These are phyloP conservation scores for Dothidotthia symphoricarpi DNA, from an alignment of 2,329 filamentous ascomycete species.

Conservation along the genomic window DNA sequence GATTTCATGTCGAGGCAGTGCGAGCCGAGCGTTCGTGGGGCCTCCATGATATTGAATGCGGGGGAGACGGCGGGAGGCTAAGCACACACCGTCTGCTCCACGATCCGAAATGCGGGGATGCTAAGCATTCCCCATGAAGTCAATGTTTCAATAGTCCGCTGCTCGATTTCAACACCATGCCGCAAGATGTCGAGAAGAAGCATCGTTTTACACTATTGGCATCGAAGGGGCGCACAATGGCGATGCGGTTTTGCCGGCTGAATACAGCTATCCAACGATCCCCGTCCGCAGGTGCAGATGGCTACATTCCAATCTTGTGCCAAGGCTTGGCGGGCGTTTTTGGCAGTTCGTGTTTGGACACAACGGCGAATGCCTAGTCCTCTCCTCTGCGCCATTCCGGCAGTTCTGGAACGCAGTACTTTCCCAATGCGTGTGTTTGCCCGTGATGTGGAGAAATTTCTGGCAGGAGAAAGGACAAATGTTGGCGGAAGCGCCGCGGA, in stretches of 20 bases:
- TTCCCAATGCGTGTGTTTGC: conserved; percentile 34
- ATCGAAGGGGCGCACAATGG: conserved; percentile 5
- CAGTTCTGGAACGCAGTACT: conserved; percentile 36
- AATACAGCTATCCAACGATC: conserved; percentile 4
- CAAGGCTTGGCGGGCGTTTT: conserved; percentile 42
- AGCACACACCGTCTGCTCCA: too few relatives aligned
- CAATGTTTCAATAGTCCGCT: too few relatives aligned
- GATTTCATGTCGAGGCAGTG: too few relatives aligned
- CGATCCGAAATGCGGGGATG: too few relatives aligned
- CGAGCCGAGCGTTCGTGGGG: too few relatives aligned
- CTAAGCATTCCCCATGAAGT: too few relatives aligned
- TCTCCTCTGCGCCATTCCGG: conserved; percentile 24
- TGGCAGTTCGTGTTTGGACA: conserved; percentile 22
- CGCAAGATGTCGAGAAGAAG: too few relatives aligned
- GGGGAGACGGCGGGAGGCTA: too few relatives aligned
- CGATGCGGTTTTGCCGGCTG: conserved; percentile 14
- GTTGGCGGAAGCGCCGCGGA: conserved; percentile 14
- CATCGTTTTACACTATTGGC: neutral
- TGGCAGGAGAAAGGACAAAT: conserved; percentile 6
- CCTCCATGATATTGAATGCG: too few relatives aligned
- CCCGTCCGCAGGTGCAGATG: too few relatives aligned
- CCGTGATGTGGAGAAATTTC: conserved; percentile 18
- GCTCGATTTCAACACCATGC: too few relatives aligned
- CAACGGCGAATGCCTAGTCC: conserved; percentile 25
- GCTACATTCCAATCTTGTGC: conserved; percentile 27